Evolutionary conservation across 768 basidiomycete species (phyloP), one percentile per base, ranked within the genome.

Genomic region (Pleurotus citrinopileatus): DNA sequence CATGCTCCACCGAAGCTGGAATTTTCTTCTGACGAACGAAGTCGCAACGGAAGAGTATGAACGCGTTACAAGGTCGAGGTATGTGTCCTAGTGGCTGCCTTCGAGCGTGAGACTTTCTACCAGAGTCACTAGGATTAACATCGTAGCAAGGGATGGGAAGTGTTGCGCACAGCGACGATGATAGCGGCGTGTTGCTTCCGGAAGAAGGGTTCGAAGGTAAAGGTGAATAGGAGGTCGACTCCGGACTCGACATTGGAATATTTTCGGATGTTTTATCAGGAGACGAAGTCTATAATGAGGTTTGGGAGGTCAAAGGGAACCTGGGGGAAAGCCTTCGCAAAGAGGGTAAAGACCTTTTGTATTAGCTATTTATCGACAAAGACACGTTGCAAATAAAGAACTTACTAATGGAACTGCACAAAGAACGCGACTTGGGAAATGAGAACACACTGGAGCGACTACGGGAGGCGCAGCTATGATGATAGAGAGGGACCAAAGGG

Each of bases 31-130:
- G 81, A 47, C 81, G 76, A 13, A 87, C 82, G 51, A 88, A 83
- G 63, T 89, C 82, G 63, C 82, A 87, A 37, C 89, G 79, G 64
- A 89, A 91, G 57, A 91, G 78, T 59, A 91, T 89, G 69, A 91
- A 91, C 0, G 88, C 84, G 65, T 91, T 91, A 13, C 84, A 73
- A 0, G 88, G 87, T 23, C 89, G 81, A 15, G 85, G 84, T 34
- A 89, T 78, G 62, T 89, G 88, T 4, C 72, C 78, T 3, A 62
- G 52, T 1, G 79, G 75, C 50, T 75, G 77, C 37, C 76, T 77
- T 37, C 73, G 70, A 1, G 77, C 73, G 59, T 82, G 80, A 6
- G 77, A 51, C 22, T 51, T 51, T 37, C 37, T 51, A 9, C 8
- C 29, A 20, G 32, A 32, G 20, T 12, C 20, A 22, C 34, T 25